Conservation (phyloP, 352 stramenopile genomes). For the Phytophthora niederhauseri region DNA sequence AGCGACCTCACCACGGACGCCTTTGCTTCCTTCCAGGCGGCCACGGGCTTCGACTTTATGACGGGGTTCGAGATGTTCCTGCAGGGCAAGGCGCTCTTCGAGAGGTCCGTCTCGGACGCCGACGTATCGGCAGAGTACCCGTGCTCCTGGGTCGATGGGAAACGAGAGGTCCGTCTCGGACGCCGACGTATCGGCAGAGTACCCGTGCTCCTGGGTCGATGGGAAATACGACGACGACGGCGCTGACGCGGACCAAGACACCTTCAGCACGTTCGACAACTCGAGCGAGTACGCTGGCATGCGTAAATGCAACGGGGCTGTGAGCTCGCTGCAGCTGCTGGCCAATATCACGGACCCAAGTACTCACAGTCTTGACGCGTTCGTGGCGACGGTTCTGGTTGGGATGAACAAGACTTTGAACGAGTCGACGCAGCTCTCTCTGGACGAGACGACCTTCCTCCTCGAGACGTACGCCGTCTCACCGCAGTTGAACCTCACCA, state of each 20-base stretch:
- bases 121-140: slow-evolving; percentile 38
- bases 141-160: slow-evolving; percentile 38
- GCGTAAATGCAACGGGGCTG: slow-evolving; percentile 36
- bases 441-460: slow-evolving; percentile 28
- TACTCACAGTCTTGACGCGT: slow-evolving; percentile 32
- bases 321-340: slow-evolving; percentile 38
- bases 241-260: slow-evolving; percentile 6
- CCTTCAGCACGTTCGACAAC: slow-evolving; percentile 23
- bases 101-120: slow-evolving; percentile 43
- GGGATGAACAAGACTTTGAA: slow-evolving; percentile 37
- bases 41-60: slow-evolving; percentile 27
- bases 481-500: slow-evolving; percentile 38
- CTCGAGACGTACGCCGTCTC: slow-evolving; percentile 44
- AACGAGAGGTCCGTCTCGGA: slow-evolving; percentile 43
- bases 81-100: slow-evolving; percentile 48
- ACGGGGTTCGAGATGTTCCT: slow-evolving; percentile 48
- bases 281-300: slow-evolving; percentile 31
- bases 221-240: slow-evolving; percentile 25
- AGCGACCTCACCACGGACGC: slow-evolving; percentile 1
- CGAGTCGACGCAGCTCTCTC: slow-evolving; percentile 25
- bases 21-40: slow-evolving; percentile 26
- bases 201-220: slow-evolving; percentile 42
- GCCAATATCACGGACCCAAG: slow-evolving; percentile 26
- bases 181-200: slow-evolving; percentile 34
- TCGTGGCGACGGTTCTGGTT: slow-evolving; percentile 26